These are phyloP conservation scores for Pythium sukuiense DNA, from an alignment of 352 stramenopile genomes.

Conservation along the genomic window DNA sequence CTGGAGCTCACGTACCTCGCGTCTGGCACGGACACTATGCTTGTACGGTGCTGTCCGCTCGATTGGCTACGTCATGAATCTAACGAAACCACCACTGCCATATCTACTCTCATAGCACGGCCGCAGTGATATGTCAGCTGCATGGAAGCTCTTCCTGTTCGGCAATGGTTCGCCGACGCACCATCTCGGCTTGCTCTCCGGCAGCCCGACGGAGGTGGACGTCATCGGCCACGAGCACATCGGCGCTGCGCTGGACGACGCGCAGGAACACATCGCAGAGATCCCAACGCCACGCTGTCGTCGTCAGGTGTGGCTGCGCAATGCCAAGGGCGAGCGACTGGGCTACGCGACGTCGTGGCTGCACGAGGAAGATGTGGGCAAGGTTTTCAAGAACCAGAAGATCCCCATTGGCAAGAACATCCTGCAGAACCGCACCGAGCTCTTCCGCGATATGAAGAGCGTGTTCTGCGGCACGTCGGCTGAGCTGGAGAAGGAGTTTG, in stretches of 20 bases:
- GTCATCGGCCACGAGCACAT: conserved; percentile 69
- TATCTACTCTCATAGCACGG: conserved; percentile 36
- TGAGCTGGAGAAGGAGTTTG: conserved; percentile 66
- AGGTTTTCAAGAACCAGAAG: conserved; percentile 78
- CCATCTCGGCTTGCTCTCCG: conserved; percentile 76
- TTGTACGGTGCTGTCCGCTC: conserved; percentile 28
- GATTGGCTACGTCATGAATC: background rate
- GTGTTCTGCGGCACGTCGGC: conserved; percentile 66
- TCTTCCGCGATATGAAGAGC: conserved; percentile 85
- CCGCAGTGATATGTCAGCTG: conserved; percentile 53
- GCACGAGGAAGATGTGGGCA: conserved; percentile 55
- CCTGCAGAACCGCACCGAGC: conserved; percentile 76
- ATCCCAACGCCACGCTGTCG: conserved; percentile 62
- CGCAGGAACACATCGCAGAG: conserved; percentile 40
- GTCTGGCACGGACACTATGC: conserved; percentile 38
- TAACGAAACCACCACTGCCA: background rate
- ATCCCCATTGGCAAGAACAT: conserved; percentile 86
- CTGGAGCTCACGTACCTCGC: conserved; percentile 33
- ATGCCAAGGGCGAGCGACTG: conserved; percentile 63
- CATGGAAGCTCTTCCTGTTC: conserved; percentile 84
- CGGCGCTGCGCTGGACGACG: conserved; percentile 37
- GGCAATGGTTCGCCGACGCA: conserved; percentile 83
- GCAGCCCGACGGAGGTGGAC: conserved; percentile 72
- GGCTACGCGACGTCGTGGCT: conserved; percentile 86
- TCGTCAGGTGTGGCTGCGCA: conserved; percentile 81